Base-by-base conservation (phyloP, 2,329 filamentous ascomycete genomes). In the Gaeumannomyces sp. region DNA sequence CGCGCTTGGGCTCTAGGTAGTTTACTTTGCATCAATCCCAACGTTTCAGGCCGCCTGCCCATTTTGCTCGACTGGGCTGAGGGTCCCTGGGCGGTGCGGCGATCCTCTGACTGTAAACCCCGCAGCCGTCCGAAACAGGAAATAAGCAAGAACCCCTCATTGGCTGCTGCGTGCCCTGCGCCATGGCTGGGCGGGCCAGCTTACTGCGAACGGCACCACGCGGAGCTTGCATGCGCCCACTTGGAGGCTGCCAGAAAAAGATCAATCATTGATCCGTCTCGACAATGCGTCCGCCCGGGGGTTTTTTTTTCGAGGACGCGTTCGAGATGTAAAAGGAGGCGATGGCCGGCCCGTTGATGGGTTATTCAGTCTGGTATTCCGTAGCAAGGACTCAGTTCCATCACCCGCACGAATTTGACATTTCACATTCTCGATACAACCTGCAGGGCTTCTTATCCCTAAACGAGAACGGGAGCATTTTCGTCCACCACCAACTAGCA, bases 121-220 rank as follows among this genome's bases (percentile, higher is more conserved):
- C 38, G 19, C 38, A 50, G 19, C 19, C 2, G 25, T n/a, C 60
- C 60, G 31, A 45, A 61, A 45, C 35, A 11, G 60, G 60, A 45
- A 62, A 53, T 62, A 62, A 53, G 60, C 38, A 50, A 11, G 4
- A n/a, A 6, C 27, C 60, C 29, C 60, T 45, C 60, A 62, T 62
- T 62, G 60, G 60, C 25, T 25, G 28, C 31, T 27, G 7, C 28
- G 6, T 16, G 38, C 11, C 45, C 14, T 13, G 29, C n/a, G 25
- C 60, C n/a, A 19, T 16, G 60, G 19, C 27, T 45, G 50, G 60
- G 35, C 35, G 10, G 13, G 25, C 22, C n/a, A 35, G 38, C 38
- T 61, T 61, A 61, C 60, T 61, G 45, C 45, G 45, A 53, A 29
- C 29, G 3, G 22, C 60, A 13, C 60, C 28, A 11, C 28, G 33